A percentile compares a stretch with the other conserved stretches of the same genome.
Conservation (phyloP, 495 filamentous ascomycete genomes). For the Platismatia glauca region DNA sequence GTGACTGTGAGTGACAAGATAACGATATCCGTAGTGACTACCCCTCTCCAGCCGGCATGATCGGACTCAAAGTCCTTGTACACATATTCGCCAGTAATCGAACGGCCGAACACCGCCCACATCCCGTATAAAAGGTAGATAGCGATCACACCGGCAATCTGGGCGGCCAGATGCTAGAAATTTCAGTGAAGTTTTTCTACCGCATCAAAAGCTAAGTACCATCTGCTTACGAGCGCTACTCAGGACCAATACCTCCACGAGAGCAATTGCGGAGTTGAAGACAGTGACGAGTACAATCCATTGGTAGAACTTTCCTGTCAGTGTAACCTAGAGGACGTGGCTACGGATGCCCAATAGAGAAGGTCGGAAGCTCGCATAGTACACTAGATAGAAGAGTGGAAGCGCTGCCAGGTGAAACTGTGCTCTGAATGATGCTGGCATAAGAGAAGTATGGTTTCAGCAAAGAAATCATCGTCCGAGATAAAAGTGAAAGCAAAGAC, state of each 20-base stretch:
- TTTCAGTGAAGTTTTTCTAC: neutral
- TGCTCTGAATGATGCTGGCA: neutral
- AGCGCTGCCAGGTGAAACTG: neutral
- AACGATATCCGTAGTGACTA: conserved; percentile 7
- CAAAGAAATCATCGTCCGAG: neutral
- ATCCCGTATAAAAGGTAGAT: conserved; percentile 36
- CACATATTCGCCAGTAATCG: conserved; percentile 36
- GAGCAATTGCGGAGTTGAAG: conserved; percentile 34
- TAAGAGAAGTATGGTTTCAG: neutral
- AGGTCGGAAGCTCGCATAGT: neutral
- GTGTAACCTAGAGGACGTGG: neutral
- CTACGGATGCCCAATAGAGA: neutral
- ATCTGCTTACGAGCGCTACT: conserved; percentile 42
- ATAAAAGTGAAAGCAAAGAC: neutral
- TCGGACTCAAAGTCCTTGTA: conserved; percentile 43
- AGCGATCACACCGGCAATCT: conserved; percentile 30
- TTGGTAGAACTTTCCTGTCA: neutral
- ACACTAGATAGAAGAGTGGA: conserved; percentile 10
- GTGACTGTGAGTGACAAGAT: conserved; percentile 6
- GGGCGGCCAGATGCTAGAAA: conserved; percentile 30
- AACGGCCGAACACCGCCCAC: conserved; percentile 40
- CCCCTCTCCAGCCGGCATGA: conserved; percentile 27
- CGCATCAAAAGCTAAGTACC: conserved; percentile 26
- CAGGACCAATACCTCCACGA: conserved; percentile 39
- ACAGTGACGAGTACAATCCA: conserved; percentile 38